phyloP scores from a whole-genome alignment of 2,329 filamentous ascomycete genomes.

The Mycocentrospora acerina region DNA sequence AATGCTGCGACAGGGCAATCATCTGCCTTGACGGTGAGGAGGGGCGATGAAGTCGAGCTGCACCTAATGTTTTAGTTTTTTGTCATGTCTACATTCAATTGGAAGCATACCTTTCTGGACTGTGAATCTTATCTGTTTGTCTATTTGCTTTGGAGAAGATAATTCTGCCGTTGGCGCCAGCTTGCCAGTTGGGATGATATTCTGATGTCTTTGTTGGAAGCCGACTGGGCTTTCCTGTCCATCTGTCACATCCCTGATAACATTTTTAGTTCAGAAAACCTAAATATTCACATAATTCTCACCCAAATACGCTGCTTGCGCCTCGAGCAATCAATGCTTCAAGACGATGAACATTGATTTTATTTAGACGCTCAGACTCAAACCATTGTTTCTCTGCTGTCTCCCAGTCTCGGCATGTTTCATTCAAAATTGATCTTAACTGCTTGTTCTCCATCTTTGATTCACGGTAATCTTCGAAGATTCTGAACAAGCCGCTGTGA shows the following conservation, averaged over 20 bases:
- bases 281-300: background rate
- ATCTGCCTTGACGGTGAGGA: constrained; percentile 44
- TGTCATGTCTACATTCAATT: background rate
- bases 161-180: constrained; percentile 7
- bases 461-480: constrained; percentile 46
- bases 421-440: constrained; percentile 27
- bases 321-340: constrained; percentile 48
- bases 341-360: constrained; percentile 47
- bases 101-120: constrained; percentile 26
- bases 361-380: constrained; percentile 38
- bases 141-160: constrained; percentile 21
- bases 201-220: constrained; percentile 25
- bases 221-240: constrained; percentile 45
- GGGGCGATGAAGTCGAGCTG: constrained; percentile 30
- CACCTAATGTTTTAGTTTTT: background rate
- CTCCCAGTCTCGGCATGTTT: constrained; percentile 28
- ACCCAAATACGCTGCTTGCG: constrained; percentile 43
- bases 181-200: constrained; percentile 14
- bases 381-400: constrained; percentile 35
- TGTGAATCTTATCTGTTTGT: constrained; percentile 25
- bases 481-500: constrained; percentile 43
- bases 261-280: constrained; percentile 4
- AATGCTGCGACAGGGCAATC: constrained; percentile 41
- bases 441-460: constrained; percentile 38
- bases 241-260: constrained; percentile 39